Evolutionary conservation across 352 stramenopile species (phyloP), one percentile per base, ranked within the genome.

Genomic region (Globisporangium takayamanum): DNA sequence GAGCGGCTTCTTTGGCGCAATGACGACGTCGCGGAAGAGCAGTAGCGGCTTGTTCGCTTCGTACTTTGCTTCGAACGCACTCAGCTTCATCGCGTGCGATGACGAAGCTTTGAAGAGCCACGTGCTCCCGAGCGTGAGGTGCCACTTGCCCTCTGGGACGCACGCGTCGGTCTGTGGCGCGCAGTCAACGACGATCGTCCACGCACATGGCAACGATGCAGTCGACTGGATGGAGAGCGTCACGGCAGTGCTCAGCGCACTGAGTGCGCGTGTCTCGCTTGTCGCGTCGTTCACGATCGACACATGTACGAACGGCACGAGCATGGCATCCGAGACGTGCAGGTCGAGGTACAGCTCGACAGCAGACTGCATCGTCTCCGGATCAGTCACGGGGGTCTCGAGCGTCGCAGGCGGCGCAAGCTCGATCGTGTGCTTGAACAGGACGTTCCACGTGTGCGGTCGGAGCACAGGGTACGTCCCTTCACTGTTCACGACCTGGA

Each of bases 121-220:
- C 41, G 69, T 67, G 48, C 78, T 88, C 3, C 72, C 78, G 1
- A 92, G 25, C 1, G 77, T 76, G 20, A 92, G 63, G 44, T 76
- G 70, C 78, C 80, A 92, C 51, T 73, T 76, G 12, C 75, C 78
- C 44, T 76, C 64, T 3, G 71, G 69, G 0, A 86, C 64, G 33
- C 67, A 39, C 6, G 33, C 51, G 7, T 64, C 56, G 2, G 62
- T 53, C 3, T 57, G 55, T 28, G 75, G 68, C 1, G 63, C 51
- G 26, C 79, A 89, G 39, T 89, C 76, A 8, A 86, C 67, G 36
- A 90, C 59, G n/a, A 91, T 73, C 2, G 80, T 89, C 62, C 78
- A 85, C 18, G 57, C 53, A 2, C 42, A 26, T 15, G 51, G n/a
- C 3, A 30, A 20, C 20, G 55, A 18, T 14, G 41, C 55, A 12